These are phyloP conservation scores for Casuarina cunninghamiana DNA, from an alignment of 306 rosid species.

Conservation along the genomic window DNA sequence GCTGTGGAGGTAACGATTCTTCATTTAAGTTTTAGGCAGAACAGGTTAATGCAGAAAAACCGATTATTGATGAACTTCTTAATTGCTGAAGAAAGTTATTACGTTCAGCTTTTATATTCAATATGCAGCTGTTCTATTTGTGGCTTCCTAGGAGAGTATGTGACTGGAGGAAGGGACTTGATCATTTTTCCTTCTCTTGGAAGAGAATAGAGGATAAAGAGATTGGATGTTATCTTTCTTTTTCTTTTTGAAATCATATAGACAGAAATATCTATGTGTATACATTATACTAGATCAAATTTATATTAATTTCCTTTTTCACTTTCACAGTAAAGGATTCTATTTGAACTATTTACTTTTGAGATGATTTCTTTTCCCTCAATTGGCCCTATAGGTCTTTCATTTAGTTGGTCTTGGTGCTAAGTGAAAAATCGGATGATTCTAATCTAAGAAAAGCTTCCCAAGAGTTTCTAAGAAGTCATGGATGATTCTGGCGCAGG, in stretches of 20 bases:
- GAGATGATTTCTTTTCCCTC: neutral
- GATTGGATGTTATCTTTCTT: neutral
- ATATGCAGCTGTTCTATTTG: neutral
- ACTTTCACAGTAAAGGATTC: neutral
- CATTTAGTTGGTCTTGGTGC: neutral
- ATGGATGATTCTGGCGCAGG: too few relatives aligned
- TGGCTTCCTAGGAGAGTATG: neutral
- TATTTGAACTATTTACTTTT: neutral
- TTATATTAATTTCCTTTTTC: neutral
- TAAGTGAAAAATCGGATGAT: neutral
- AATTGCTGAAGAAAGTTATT: neutral
- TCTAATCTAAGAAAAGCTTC: neutral
- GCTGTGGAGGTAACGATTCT: conserved; percentile 51
- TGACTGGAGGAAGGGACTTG: neutral
- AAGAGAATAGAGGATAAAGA: neutral
- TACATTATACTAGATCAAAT: too few relatives aligned
- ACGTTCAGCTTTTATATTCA: neutral
- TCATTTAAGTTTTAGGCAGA: neutral
- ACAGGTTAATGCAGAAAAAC: neutral
- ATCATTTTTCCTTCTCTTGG: neutral
- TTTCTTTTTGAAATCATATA: neutral
- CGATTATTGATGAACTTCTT: neutral
- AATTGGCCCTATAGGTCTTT: neutral
- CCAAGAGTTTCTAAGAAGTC: neutral
- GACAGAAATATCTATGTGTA: neutral